Percentiles rank a stretch among this genome's conserved stretches.
phyloP scores from a whole-genome alignment of 1,139 yeast species.

The Taiozyma sp. region DNA sequence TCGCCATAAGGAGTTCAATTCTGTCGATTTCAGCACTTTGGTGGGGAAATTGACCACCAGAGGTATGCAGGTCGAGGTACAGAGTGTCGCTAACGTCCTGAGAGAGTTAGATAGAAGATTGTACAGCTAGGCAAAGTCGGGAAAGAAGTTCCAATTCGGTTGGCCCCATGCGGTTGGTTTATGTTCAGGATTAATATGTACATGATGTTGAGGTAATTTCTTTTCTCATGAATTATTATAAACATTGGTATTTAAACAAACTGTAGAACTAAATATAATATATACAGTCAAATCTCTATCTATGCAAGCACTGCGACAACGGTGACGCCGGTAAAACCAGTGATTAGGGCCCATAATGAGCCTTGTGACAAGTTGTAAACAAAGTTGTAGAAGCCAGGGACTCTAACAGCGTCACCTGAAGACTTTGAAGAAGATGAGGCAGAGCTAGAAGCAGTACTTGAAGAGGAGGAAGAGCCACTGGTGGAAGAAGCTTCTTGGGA shows the following conservation, averaged over 20 bases:
- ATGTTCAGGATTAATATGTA: background rate
- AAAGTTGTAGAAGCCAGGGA: slow-evolving; percentile 17
- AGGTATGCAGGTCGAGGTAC: slow-evolving; percentile 88
- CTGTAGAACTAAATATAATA: background rate
- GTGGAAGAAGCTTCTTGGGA: slow-evolving; percentile 17
- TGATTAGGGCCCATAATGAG: slow-evolving; percentile 4
- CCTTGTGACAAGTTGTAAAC: slow-evolving; percentile 8
- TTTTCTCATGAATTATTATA: background rate
- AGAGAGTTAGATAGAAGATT: slow-evolving; percentile 72
- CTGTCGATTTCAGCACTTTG: slow-evolving; percentile 66
- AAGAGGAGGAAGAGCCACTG: slow-evolving; percentile 10
- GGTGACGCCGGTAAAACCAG: slow-evolving; percentile 5
- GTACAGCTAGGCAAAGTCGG: slow-evolving; percentile 32
- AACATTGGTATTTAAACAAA: background rate
- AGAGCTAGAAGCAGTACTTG: slow-evolving; percentile 19
- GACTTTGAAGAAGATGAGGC: slow-evolving; percentile 15
- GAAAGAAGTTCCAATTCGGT: background rate
- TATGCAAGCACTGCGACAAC: slow-evolving; percentile 8
- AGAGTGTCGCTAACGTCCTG: slow-evolving; percentile 75
- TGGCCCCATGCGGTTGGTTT: background rate
- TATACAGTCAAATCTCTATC: background rate
- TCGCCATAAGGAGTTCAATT: slow-evolving; percentile 68
- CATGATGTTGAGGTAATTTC: background rate
- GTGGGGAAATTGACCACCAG: slow-evolving; percentile 73
- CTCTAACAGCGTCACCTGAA: slow-evolving; percentile 10